These are phyloP conservation scores for Lasiodiplodia sp. DNA, from an alignment of 2,329 filamentous ascomycete species.

Conservation along the genomic window DNA sequence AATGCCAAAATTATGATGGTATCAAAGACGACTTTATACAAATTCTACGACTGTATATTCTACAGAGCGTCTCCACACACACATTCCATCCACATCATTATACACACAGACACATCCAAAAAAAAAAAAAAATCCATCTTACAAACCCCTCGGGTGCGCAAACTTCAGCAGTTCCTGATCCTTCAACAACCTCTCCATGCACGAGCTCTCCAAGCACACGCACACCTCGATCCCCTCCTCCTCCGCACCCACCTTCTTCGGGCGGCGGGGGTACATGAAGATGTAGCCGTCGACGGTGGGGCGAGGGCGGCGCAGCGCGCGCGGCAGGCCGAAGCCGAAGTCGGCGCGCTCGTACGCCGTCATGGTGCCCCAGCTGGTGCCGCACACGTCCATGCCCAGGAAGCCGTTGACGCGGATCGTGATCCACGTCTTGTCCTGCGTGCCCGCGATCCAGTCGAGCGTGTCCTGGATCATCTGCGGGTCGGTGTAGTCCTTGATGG, in stretches of 20 bases:
- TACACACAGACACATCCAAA: not conserved
- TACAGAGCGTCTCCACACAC: no score
- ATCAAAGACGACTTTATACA: no score
- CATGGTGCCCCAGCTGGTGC: constrained; percentile 39
- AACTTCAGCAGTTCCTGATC: constrained; percentile 36
- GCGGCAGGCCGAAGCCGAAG: constrained; percentile 42
- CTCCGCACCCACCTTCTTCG: constrained; percentile 14
- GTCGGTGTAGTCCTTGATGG: constrained; percentile 35
- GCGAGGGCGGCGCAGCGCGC: constrained; percentile 33
- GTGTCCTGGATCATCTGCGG: constrained; percentile 35
- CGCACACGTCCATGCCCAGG: constrained; percentile 38
- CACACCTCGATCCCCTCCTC: constrained; percentile 37
- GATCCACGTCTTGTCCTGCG: constrained; percentile 37
- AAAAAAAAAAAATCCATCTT: no score
- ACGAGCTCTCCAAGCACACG: constrained; percentile 32
- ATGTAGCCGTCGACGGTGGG: constrained; percentile 35
- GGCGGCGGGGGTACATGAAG: constrained; percentile 34
- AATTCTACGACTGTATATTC: no score
- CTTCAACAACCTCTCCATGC: constrained; percentile 33
- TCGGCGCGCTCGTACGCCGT: constrained; percentile 38
- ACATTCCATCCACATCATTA: not conserved
- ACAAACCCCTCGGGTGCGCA: constrained; percentile 18
- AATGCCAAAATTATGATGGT: no score
- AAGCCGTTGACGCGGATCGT: constrained; percentile 36
- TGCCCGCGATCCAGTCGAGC: constrained; percentile 37